These are phyloP conservation scores for Elongisporangium undulatum DNA, from an alignment of 352 stramenopile genomes.

Conservation along the genomic window DNA sequence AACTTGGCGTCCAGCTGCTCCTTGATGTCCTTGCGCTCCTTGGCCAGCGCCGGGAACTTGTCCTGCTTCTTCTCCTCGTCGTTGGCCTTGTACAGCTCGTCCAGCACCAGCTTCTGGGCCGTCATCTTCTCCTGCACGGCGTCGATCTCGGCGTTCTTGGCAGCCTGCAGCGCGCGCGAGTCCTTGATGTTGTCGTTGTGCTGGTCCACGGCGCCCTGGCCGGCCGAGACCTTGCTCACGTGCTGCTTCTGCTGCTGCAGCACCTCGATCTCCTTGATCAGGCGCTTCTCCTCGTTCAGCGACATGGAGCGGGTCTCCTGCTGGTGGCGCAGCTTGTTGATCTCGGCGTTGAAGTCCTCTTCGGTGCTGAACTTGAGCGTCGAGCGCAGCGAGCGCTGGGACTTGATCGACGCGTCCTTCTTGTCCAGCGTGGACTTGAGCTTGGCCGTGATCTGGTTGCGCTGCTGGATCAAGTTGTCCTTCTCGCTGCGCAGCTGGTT, in stretches of 20 bases:
- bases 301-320: constrained; percentile 97
- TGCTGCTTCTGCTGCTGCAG: constrained; percentile 89
- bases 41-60: constrained; percentile 74
- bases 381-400: constrained; percentile 49
- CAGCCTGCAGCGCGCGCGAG: constrained; percentile 60
- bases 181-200: constrained; percentile 77
- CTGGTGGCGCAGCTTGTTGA: constrained; percentile 80
- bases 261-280: constrained; percentile 96
- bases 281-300: constrained; percentile 94
- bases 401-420: constrained; percentile 73
- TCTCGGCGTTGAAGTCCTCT: constrained; percentile 91
- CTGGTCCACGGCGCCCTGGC: constrained; percentile 81
- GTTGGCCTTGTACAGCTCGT: constrained; percentile 88
- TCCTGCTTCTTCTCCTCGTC: constrained; percentile 87
- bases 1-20: constrained; percentile 91
- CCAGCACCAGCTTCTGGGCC: constrained; percentile 81
- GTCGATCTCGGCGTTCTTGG: constrained; percentile 95
- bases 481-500: constrained; percentile 79
- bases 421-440: constrained; percentile 80
- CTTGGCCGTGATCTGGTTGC: constrained; percentile 77
- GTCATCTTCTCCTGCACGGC: constrained; percentile 91
- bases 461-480: constrained; percentile 84
- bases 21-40: constrained; percentile 89
- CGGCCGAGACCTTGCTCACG: constrained; percentile 73
- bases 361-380: constrained; percentile 86